A percentile compares a stretch with the other conserved stretches of the same genome.
These are phyloP conservation scores for Taphrina deformans DNA, from an alignment of 1,139 yeast species.

Conservation along the genomic window DNA sequence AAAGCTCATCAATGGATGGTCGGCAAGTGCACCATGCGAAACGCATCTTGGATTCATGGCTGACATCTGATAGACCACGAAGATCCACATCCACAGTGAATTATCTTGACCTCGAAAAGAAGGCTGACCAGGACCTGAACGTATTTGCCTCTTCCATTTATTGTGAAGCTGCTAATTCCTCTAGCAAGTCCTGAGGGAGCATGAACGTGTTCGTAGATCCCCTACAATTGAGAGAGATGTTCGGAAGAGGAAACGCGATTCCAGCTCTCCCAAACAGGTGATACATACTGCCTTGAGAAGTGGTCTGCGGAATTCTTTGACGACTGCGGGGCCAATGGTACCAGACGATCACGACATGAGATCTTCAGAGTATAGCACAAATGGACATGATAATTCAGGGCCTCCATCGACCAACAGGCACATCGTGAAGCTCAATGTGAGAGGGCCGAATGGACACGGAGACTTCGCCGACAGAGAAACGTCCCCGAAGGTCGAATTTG, in stretches of 20 bases:
- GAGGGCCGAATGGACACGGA: not conserved
- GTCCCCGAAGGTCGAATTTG: not conserved
- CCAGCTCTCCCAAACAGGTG: slow-evolving; percentile 13
- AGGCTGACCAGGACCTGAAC: not conserved
- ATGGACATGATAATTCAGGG: not conserved
- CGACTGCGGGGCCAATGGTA: not conserved
- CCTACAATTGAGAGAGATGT: not conserved
- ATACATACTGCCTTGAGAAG: not conserved
- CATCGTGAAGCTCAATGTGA: not conserved
- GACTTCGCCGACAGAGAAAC: not conserved
- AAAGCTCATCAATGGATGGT: not conserved
- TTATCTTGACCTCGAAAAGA: not conserved
- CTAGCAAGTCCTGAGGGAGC: not conserved
- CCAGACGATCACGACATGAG: not conserved
- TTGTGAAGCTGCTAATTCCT: not conserved
- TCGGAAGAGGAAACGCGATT: slow-evolving; percentile 27
- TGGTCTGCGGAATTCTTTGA: slow-evolving; percentile 15
- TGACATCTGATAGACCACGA: not conserved
- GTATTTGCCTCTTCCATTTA: not conserved
- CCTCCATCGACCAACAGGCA: not conserved
- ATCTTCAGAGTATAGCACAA: not conserved
- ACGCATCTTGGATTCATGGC: not conserved
- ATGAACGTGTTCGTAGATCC: not conserved
- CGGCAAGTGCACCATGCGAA: not conserved
- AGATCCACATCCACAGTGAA: not conserved